Conservation (phyloP, 2,329 filamentous ascomycete species). For the Aspergillus sojae region DNA sequence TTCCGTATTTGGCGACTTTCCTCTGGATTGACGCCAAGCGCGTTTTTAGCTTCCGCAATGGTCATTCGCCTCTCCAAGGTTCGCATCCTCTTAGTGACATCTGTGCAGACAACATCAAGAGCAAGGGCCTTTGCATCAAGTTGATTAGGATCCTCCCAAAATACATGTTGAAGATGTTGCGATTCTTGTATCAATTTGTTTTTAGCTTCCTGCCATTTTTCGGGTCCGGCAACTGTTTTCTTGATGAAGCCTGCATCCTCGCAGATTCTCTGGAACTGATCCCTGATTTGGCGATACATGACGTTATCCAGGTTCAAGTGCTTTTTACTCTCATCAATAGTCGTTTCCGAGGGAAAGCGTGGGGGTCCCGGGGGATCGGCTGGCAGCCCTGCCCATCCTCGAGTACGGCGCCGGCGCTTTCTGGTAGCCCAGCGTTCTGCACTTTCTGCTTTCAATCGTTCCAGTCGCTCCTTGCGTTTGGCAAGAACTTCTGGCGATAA, state of each 20-base stretch:
- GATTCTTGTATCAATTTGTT: slow-evolving; percentile 66
- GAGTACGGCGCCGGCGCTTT: slow-evolving; percentile 69
- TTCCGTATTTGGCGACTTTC: slow-evolving; percentile 67
- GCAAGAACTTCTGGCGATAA: slow-evolving; percentile 52
- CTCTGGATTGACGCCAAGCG: slow-evolving; percentile 69
- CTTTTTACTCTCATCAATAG: slow-evolving; percentile 74
- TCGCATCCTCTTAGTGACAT: slow-evolving; percentile 80
- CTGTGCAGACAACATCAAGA: slow-evolving; percentile 76
- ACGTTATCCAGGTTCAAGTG: slow-evolving; percentile 66
- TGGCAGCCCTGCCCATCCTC: slow-evolving; percentile 68
- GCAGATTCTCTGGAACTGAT: slow-evolving; percentile 72
- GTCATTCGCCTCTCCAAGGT: slow-evolving; percentile 67
- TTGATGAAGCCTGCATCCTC: slow-evolving; percentile 68
- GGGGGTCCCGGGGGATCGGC: slow-evolving; percentile 69
- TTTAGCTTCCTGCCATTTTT: slow-evolving; percentile 74
- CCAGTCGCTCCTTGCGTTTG: slow-evolving; percentile 58
- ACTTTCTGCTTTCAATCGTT: slow-evolving; percentile 60
- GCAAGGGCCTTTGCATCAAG: slow-evolving; percentile 67
- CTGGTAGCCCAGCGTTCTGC: slow-evolving; percentile 63
- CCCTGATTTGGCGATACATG: slow-evolving; percentile 66
- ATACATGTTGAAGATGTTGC: slow-evolving; percentile 63
- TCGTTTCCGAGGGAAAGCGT: slow-evolving; percentile 80
- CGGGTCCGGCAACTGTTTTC: slow-evolving; percentile 73
- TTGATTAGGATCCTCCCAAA: slow-evolving; percentile 62
- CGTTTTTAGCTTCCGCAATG: slow-evolving; percentile 73